Base-by-base conservation (phyloP, 1,139 yeast genomes). In the Kodamaea ohmeri region DNA sequence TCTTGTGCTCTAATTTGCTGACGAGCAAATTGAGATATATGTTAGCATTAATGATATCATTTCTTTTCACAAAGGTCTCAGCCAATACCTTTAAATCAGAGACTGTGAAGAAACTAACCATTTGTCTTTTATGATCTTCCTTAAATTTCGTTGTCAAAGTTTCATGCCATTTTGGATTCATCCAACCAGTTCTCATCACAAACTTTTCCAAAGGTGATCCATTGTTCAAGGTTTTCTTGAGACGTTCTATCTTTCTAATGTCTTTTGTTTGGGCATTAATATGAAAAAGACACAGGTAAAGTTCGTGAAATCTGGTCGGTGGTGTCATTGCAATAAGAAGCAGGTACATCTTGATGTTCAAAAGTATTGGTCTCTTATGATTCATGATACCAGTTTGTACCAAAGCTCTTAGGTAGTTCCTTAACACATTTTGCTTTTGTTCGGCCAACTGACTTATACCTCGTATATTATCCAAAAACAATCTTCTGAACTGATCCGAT, bases 131-230 rank as follows among this genome's bases (percentile, higher is more conserved):
- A 17, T 63, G 65, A 4, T 35, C 35, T 4, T 25, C 29, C 21
- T 18, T n/a, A 14, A 60, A 50, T 1, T 50, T 45, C 11, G 44
- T 39, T 21, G 48, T 46, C 14, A 55, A 48, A 1, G 63, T 55
- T 40, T 67, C 58, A 40, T 65, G 70, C 72, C 73, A 68, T 39
- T 56, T 59, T 1, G 73, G 63, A 25, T 58, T 49, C 3, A 62
- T 36, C 42, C 56, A 50, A 0, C 76, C 76, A 1, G 75, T 68
- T 36, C 69, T 50, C 4, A 61, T 60, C 3, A 67, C 54, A 40
- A 60, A 64, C 32, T 55, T 54, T 3, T 68, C 70, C 17, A 61
- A 40, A 30, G 58, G 56, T 2, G 63, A 52, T 1, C 73, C 72
- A 6, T 42, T 45, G 24, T 52, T 40, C 13, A 70, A 50, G 2